Evolutionary conservation across 2,329 filamentous ascomycete genomes (phyloP), one percentile per base, ranked within the genome.

Genomic region (Epichloe gansuensis): DNA sequence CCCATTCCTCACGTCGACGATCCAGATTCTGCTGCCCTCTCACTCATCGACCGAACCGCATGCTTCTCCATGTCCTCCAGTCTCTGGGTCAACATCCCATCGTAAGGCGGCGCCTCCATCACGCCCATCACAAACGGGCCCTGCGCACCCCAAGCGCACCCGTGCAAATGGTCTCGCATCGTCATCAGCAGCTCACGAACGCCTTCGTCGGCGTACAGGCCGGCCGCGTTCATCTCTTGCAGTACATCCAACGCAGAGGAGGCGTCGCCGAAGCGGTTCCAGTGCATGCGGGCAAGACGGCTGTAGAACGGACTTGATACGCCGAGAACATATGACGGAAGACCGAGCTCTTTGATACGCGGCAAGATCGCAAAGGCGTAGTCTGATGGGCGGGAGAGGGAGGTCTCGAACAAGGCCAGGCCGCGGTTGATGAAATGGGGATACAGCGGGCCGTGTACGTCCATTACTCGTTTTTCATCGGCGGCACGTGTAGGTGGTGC

Each of bases 251-350:
- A 66, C 25, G 85, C 76, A 1, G 72, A 72, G 3, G 62, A 57
- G 2, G 80, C 71, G 60, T 88, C 80, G 23, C 79, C 75, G 56
- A 80, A 78, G 11, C 79, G 76, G 37, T 69, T 65, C 80, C 83
- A 88, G 52, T 81, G 72, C 23, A 83, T 75, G 13, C 72, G 66
- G 25, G 88, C 72, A 37, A 89, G 74, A 48, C 80, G 73, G 62
- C 85, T 83, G 71, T 87, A 91, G 43, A 91, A 78, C 0, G 76
- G 71, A 0, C 85, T 85, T 17, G 82, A 82, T 5, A 80, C 83
- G 47, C 85, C 86, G 0, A 91, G 75, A 6, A 88, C 81, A 61
- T 85, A 88, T 0, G 84, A 85, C 1, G 80, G 77, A 1, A 85
- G 75, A 2, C 86, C 86, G 0, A 88, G 72, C 45, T 76, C 72